Evolutionary conservation across 306 rosid species (phyloP), one percentile per base, ranked within the genome.

Genomic region (Luffa aegyptiaca): DNA sequence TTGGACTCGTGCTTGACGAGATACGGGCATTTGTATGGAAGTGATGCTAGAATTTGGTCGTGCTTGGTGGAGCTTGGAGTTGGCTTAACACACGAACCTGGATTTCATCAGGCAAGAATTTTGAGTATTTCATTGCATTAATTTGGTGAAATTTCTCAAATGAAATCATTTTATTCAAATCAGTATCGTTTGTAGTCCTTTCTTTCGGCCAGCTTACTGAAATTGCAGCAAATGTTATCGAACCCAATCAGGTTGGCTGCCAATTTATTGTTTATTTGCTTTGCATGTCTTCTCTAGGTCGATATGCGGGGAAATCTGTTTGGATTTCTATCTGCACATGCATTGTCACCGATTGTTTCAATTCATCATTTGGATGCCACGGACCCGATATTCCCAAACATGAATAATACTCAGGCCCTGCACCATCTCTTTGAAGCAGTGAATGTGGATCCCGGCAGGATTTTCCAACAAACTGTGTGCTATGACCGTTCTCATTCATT

Each of bases 31-130:
- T 88, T 93, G 90, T 95, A 91, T 77, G 99, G 99, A 3, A 93
- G 99, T 74, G 99, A 95, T 89, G 76, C 96, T 2, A 85, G 99
- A 83, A 83, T 95, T 18, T 93, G 81, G 85, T 84, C 97, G 26
- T 95, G 99, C 57, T 80, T 93, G 56, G 93, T 92, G 55, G 97
- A 95, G 83, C 97, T 95, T 16, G 99, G 99, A 46, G 86, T 95
- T 18, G 88, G 78, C 4, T 84, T 95, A 48, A 93, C 97, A 12
- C 97, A 86, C 62, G 97, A 95, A 82, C 93, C 96, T 76, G 99
- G 99, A 11, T 95, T 95, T 84, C 99, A 95, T 89, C 99, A 95
- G 99, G 97, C 93, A 76, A 72, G 3, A 45, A 9, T 58, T 70
- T 51, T 26, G 0, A 70, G 59, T 33, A 10, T 26, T 48, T 4